Base-by-base conservation (phyloP, 495 filamentous ascomycete species). In the Amorphotheca resinae region DNA sequence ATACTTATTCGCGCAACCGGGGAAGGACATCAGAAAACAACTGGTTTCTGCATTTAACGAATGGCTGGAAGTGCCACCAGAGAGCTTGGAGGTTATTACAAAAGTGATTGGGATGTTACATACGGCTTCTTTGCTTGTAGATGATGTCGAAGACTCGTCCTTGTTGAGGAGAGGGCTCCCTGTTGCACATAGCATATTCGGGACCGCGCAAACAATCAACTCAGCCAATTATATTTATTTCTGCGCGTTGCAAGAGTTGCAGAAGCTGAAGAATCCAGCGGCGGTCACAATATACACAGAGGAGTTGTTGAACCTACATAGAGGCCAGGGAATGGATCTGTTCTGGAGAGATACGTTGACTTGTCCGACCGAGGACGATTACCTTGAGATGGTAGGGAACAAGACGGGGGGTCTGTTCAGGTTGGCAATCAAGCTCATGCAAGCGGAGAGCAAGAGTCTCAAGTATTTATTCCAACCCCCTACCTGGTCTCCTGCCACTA, bases 171-270 rank as follows among this genome's bases (percentile, higher is more conserved):
- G 91, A 46, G 93, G 91, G 20, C 68, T 87, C 25, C 91, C 91
- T 7, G 91, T 95, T 25, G 87, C 91, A 1, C 87, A 99, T 64
- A 77, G 69, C 58, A 96, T 99, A 48, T 99, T 93, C 56, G 91
- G 91, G 46, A 82, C 84, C 0, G 84, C 91, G 3, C 91, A 96
- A 59, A 95, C 93, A 30, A 95, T 98, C 61, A 98, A 96, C 65
- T 84, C 79, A 16, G 87, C 89, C 39, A 98, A 98, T 64, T 98
- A 96, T 59, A 76, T 95, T 42, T 96, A 96, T 66, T 96, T 98
- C 56, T 71, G 74, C 45, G 91, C 91, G 0, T 69, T 96, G 17
- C 77, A 84, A 50, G 84, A 89, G 60, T 62, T 95, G 1, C 70
- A 77, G 45, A 82, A 83, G 54, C 73, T 96, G 25, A 65, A 66